Evolutionary conservation across 2,329 filamentous ascomycete species (phyloP).

Genomic region (Fusarium temperatum): DNA sequence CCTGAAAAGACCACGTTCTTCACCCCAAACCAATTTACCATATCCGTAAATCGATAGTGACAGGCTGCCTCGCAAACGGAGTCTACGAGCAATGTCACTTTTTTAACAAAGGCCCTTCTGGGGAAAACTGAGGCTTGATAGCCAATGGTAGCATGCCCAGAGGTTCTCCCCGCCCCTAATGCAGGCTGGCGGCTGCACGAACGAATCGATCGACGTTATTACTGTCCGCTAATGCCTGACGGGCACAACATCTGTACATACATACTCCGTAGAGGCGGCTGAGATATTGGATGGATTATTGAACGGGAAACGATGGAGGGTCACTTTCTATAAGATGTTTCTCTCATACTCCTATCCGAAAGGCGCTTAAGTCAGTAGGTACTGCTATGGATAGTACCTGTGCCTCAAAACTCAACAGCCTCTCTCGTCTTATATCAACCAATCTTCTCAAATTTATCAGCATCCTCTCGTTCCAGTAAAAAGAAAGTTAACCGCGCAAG

Average conservation of each 20-base stretch:
- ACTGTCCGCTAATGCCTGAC: constrained; percentile 25
- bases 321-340: neutral
- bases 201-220: constrained; percentile 42
- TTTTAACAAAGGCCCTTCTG: constrained; percentile 21
- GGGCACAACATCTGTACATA: neutral
- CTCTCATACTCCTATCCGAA: neutral
- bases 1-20: neutral
- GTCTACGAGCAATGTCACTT: constrained; percentile 17
- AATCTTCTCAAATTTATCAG: neutral
- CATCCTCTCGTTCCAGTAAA: neutral
- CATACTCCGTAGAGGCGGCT: neutral
- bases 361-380: neutral
- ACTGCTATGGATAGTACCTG: neutral
- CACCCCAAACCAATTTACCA: neutral
- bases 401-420: neutral
- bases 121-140: constrained; percentile 16
- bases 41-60: neutral
- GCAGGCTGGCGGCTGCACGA: constrained; percentile 33
- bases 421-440: neutral
- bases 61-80: constrained; percentile 22
- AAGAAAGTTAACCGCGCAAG: neutral
- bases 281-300: neutral
- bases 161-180: constrained; percentile 19
- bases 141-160: constrained; percentile 18
- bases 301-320: neutral